phyloP scores from a whole-genome alignment of 306 rosid species.

The Rosa rugosa region DNA sequence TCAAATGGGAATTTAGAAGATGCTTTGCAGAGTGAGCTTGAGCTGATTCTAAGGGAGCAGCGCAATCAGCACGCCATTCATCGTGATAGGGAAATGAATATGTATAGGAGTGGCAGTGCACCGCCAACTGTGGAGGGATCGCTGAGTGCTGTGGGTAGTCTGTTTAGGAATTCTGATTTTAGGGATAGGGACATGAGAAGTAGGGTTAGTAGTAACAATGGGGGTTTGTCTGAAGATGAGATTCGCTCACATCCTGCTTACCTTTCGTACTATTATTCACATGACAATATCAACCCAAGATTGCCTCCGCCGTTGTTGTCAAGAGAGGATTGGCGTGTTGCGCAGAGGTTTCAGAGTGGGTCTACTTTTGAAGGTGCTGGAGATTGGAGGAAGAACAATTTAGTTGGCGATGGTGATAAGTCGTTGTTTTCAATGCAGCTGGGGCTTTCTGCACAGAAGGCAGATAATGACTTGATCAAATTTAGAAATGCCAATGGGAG shows the following conservation, averaged over 20 bases:
- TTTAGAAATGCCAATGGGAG: conserved; percentile 53
- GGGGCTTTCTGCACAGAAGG: conserved; percentile 58
- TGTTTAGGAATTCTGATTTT: conserved; percentile 51
- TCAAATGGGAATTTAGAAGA: conserved; percentile 57
- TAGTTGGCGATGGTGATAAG: conserved; percentile 43
- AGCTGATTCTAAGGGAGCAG: conserved; percentile 65
- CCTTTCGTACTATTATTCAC: conserved; percentile 82
- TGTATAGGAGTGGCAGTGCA: conserved; percentile 95
- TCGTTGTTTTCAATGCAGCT: conserved; percentile 83
- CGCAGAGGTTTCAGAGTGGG: conserved; percentile 87
- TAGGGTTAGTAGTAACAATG: conserved; percentile 42
- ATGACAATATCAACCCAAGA: conserved; percentile 77
- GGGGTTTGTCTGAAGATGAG: conserved; percentile 80
- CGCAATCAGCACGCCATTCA: conserved; percentile 48
- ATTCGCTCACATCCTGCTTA: conserved; percentile 84
- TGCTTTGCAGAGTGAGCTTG: conserved; percentile 71
- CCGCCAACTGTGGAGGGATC: conserved; percentile 98
- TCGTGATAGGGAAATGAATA: conserved; percentile 67
- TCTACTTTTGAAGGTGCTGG: conserved; percentile 56
- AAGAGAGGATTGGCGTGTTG: conserved; percentile 93
- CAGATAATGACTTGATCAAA: conserved; percentile 65
- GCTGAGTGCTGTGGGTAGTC: conserved; percentile 69
- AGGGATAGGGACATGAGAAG: conserved; percentile 35
- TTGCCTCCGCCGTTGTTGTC: conserved; percentile 87
- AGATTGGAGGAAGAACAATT: conserved; percentile 66